A percentile compares a stretch with the other conserved stretches of the same genome.
These are phyloP conservation scores for Gaeumannomyces tritici DNA, from an alignment of 2,329 filamentous ascomycete genomes.

Conservation along the genomic window DNA sequence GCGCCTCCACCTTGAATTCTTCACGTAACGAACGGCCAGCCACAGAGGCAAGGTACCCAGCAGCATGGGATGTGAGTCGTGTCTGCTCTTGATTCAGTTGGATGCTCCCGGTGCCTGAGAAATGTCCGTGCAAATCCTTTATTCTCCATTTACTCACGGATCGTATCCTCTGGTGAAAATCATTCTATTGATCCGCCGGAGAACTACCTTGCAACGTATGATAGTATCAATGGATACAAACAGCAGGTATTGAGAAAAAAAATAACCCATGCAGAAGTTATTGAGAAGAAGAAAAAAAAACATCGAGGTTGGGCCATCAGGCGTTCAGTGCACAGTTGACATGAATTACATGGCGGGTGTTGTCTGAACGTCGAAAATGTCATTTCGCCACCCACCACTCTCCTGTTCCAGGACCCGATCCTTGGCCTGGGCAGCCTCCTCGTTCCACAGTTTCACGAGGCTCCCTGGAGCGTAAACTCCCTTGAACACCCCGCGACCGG, in stretches of 20 bases:
- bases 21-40: too few relatives aligned
- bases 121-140: too few relatives aligned
- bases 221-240: too few relatives aligned
- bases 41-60: too few relatives aligned
- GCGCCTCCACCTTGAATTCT: too few relatives aligned
- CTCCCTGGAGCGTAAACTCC: constrained; percentile 84
- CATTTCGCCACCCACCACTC: constrained; percentile 70
- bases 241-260: not conserved
- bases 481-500: constrained; percentile 56
- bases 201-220: too few relatives aligned
- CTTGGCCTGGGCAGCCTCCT: constrained; percentile 60
- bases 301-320: too few relatives aligned
- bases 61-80: not conserved
- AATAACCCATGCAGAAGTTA: too few relatives aligned
- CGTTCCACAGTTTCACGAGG: constrained; percentile 80
- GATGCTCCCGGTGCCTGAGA: not conserved
- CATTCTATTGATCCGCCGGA: too few relatives aligned
- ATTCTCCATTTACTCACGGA: too few relatives aligned
- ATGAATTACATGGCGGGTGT: not conserved
- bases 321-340: not conserved
- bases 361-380: constrained; percentile 56
- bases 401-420: constrained; percentile 69
- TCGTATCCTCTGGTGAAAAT: too few relatives aligned
- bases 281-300: not conserved
- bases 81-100: not conserved